Base-by-base conservation (phyloP, 177 flowering plant species). In the Telopea speciosissima region DNA sequence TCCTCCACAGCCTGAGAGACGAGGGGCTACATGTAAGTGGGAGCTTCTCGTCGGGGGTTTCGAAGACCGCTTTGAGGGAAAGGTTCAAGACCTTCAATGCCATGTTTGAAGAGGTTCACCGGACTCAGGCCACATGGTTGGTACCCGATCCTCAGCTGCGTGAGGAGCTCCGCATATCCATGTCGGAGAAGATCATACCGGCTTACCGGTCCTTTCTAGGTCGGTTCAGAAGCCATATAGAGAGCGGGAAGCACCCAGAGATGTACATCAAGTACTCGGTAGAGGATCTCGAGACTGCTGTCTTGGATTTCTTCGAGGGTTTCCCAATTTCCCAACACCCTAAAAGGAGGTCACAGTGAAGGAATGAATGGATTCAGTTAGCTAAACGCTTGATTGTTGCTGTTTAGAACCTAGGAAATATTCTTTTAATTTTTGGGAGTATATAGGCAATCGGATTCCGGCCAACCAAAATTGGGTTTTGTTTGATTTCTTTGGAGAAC, bases 231-330 rank as follows among this genome's bases (percentile, higher is more conserved):
- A 78, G 76, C 69, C 89, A 87, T 68, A 85, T 89, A 44, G 93
- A 89, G 82, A 85, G 87, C 40, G 90, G 88, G 49, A 86, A 77
- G 79, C 91, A 87, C 73, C 90, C 90, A 0, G 93, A 89, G 73
- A 83, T 80, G 63, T 89, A 89, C 74, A 85, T 89, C 73, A 44
- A 44, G 9, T 8, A 44, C 49, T 44, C 49, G 49, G 49, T 44
- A 9, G 49, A 44, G 49, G 49, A 89, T 70, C 67, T 89, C 36
- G 93, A 89, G 81, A 76, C 36, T 63, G 83, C 84, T 23, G 84
- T 87, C 64, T 76, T 87, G 84, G 88, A 86, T 77, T 87, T 89
- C 80, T 89, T 87, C 24, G 91, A 89, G 71, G 94, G 91, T 17
- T 69, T 54, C 71, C 79, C 86, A 0, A 79, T 80, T 36, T 77